Conservation (phyloP, 352 stramenopile genomes). For the Phytophthora tubulina region DNA sequence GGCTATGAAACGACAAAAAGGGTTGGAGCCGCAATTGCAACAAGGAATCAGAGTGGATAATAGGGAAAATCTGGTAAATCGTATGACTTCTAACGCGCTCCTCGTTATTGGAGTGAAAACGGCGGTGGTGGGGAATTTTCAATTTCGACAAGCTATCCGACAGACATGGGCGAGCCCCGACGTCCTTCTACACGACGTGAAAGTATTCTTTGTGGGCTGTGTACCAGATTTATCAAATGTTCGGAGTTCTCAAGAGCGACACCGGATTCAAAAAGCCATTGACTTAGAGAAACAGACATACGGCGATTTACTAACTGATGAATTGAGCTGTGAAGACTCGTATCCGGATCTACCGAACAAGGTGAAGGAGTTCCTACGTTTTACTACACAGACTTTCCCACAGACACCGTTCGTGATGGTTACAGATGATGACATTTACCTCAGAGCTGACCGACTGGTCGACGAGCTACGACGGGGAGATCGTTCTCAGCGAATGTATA, state of each 20-base stretch:
- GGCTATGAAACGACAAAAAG: not conserved
- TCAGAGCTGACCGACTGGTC: slow-evolving; percentile 33
- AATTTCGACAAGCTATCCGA: slow-evolving; percentile 45
- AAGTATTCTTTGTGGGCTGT: slow-evolving; percentile 57
- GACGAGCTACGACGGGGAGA: slow-evolving; percentile 7
- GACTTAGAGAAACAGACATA: slow-evolving; percentile 42
- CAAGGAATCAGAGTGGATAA: not conserved
- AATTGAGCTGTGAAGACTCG: slow-evolving; percentile 61
- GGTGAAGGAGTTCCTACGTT: slow-evolving; percentile 62
- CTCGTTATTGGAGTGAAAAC: slow-evolving; percentile 68
- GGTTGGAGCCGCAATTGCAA: not conserved
- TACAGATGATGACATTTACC: slow-evolving; percentile 65
- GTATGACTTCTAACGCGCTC: not conserved
- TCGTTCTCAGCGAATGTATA: slow-evolving; percentile 11
- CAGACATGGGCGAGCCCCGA: slow-evolving; percentile 49
- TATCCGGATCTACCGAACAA: slow-evolving; percentile 64
- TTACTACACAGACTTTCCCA: slow-evolving; percentile 14
- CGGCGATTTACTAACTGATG: slow-evolving; percentile 51
- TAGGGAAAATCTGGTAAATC: not conserved
- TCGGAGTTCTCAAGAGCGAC: not conserved
- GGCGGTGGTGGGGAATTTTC: slow-evolving; percentile 40
- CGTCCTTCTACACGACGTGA: slow-evolving; percentile 32
- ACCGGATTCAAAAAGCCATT: slow-evolving; percentile 30
- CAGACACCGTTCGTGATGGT: slow-evolving; percentile 59
- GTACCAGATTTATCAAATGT: slow-evolving; percentile 1